Base-by-base conservation (phyloP, 108 stramenopile species). In the Parietichytrium sp. region DNA sequence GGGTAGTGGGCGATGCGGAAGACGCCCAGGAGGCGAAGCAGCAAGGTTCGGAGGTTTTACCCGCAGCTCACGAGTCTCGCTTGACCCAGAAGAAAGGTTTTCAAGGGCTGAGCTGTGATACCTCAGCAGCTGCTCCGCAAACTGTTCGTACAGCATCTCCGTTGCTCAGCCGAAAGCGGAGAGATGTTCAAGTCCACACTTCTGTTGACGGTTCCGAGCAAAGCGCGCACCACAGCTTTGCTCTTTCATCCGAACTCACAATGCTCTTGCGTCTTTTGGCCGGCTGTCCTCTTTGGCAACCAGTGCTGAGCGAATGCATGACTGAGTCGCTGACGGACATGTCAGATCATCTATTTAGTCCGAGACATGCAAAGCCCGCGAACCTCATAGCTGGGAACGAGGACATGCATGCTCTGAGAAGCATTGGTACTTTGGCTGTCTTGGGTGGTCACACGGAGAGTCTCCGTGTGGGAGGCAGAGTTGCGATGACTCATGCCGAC, bases 401-500 rank as follows among this genome's bases (percentile, higher is more conserved):
- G 38, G 61, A 72, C 15, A 42, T 72, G 6, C 61, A 72, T 25
- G 61, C 61, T n/a, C 61, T 72, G 10, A 33, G 61, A 33, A 72
- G 61, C 33, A 42, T 72, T 7, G 61, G 61, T 27, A 72, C 61
- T 2, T 25, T 72, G 10, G 61, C 61, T 8, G 61, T 72, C n/a
- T 42, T 72, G 10, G 61, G 61, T 6, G 61, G 61, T 1, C 61
- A 72, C 61, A 72, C 10, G 23, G 61, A 72, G 42, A 72, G 61
- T 42, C 61, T 72, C 20, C 61, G 61, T n/a, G 42, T 72, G 10
- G 61, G 61, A n/a, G 61, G 61, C 6, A 33, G 61, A 33, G 61
- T 72, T 6, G 61, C 61, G n/a, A 72, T 72, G 61, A 72, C 61
- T 23, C 61, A 72, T 72, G 61, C 61, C 18, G 61, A 72, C 42